These are phyloP conservation scores for Lojkania enalia DNA, from an alignment of 2,329 filamentous ascomycete species.

Conservation along the genomic window DNA sequence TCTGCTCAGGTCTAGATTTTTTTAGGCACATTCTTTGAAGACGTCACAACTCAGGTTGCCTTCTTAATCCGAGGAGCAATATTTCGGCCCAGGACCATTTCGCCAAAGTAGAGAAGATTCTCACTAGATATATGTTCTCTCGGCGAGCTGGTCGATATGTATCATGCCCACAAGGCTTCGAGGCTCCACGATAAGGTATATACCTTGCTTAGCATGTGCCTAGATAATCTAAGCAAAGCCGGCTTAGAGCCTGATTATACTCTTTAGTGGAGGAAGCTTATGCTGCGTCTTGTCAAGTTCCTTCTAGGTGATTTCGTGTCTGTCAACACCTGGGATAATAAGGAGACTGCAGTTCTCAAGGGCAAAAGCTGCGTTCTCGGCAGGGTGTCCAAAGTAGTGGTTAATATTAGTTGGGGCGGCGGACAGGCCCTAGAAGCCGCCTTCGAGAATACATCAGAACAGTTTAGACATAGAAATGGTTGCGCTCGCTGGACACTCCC, in stretches of 20 bases:
- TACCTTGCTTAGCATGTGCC: constrained; percentile 23
- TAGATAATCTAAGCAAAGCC: constrained; percentile 11
- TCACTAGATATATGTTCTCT: constrained; percentile 17
- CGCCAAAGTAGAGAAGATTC: constrained; percentile 8
- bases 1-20: constrained; percentile 19
- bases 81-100: constrained; percentile 13
- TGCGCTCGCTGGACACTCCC: constrained; percentile 11
- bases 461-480: too few species aligned
- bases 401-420: constrained; percentile 3
- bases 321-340: constrained; percentile 14
- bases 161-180: constrained; percentile 16
- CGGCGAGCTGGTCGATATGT: constrained; percentile 23
- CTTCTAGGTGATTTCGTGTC: constrained; percentile 14
- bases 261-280: constrained; percentile 18
- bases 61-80: constrained; percentile 21
- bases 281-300: constrained; percentile 13
- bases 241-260: constrained; percentile 16
- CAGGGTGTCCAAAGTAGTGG: constrained; percentile 7
- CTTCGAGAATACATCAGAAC: constrained; percentile 4
- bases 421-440: constrained; percentile 4
- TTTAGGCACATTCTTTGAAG: constrained; percentile 12
- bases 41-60: constrained; percentile 15
- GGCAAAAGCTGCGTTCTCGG: constrained; percentile 18
- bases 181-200: constrained; percentile 20
- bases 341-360: constrained; percentile 14